Base-by-base conservation (phyloP, 179 eudicot species). In the Silene noctiflora region DNA sequence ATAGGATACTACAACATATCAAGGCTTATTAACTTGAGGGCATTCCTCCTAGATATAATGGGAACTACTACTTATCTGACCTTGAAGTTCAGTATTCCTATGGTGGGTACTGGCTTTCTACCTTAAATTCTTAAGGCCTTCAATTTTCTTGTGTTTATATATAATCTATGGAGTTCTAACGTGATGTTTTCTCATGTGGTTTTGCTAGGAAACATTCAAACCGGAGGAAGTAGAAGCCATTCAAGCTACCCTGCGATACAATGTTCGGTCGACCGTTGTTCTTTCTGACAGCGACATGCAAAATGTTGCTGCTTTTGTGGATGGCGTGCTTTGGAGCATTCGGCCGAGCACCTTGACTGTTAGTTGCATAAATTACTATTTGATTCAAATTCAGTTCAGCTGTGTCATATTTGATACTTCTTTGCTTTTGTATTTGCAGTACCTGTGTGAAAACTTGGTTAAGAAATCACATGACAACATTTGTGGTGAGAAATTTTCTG, bases 21-120 rank as follows among this genome's bases (percentile, higher is more conserved):
- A 22, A 22, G 70, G 69, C 44, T 74, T 17, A 17, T 63, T 67
- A 25, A 24, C 44, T 63, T 74, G 19, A 63, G 25, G 70, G 51
- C 14, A 8, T 63, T 63, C 6, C 39, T 74, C 11, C n/a, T 39
- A 8, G 17, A 14, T 0, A 24, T 46, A 44, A 19, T 19, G 12
- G 70, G 25, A 2, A 19, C 4, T 16, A 17, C 19, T 24, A n/a
- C 69, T n/a, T 25, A 19, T 35, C 10, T 21, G 3, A 35, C 3
- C 46, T 9, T 44, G 55, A 33, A 12, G 0, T 3, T 12, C 33
- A 33, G 1, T 1, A 1, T 7, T 1, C 27, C 22, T 19, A 39
- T 59, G 55, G 67, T 56, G 39, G 31, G 65, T 14, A 35, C 42
- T 35, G 8, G 8, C 8, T 35, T 35, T 35, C 42, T 35, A 35